These are phyloP conservation scores for Ligustrum vulgare DNA, from an alignment of 257 asterid genomes.

Conservation along the genomic window DNA sequence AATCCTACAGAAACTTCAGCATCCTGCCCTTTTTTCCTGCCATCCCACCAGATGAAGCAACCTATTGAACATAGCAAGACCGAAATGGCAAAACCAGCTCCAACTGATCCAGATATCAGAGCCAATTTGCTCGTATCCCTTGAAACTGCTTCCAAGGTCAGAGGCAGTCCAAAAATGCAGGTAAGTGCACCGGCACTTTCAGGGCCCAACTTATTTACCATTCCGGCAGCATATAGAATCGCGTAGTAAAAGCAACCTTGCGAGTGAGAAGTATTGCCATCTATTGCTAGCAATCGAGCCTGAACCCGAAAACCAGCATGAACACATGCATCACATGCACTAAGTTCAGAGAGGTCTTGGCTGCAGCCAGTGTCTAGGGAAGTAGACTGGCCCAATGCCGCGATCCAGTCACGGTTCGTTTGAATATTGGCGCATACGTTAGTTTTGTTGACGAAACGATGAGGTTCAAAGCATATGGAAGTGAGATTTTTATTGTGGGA, in stretches of 20 bases:
- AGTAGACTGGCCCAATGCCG: slow-evolving; percentile 32
- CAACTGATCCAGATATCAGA: slow-evolving; percentile 32
- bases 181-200: slow-evolving; percentile 46
- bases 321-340: slow-evolving; percentile 56
- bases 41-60: slow-evolving; percentile 23
- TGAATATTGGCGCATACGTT: slow-evolving; percentile 50
- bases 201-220: slow-evolving; percentile 54
- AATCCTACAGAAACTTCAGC: background rate
- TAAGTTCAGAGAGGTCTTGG: slow-evolving; percentile 33
- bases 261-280: slow-evolving; percentile 41
- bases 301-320: slow-evolving; percentile 53
- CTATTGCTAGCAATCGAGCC: slow-evolving; percentile 36
- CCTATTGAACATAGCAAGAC: slow-evolving; percentile 24
- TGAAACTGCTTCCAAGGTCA: slow-evolving; percentile 16
- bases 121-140: slow-evolving; percentile 9
- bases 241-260: slow-evolving; percentile 57
- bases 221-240: slow-evolving; percentile 56
- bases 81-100: slow-evolving; percentile 39
- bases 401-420: slow-evolving; percentile 44
- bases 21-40: slow-evolving; percentile 20
- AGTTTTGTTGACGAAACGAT: slow-evolving; percentile 42
- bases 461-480: slow-evolving; percentile 44
- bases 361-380: slow-evolving; percentile 42
- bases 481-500: slow-evolving; percentile 33
- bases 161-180: slow-evolving; percentile 59